phyloP scores from a whole-genome alignment of 176 grass and related monocot genomes.

The Juncus effusus region DNA sequence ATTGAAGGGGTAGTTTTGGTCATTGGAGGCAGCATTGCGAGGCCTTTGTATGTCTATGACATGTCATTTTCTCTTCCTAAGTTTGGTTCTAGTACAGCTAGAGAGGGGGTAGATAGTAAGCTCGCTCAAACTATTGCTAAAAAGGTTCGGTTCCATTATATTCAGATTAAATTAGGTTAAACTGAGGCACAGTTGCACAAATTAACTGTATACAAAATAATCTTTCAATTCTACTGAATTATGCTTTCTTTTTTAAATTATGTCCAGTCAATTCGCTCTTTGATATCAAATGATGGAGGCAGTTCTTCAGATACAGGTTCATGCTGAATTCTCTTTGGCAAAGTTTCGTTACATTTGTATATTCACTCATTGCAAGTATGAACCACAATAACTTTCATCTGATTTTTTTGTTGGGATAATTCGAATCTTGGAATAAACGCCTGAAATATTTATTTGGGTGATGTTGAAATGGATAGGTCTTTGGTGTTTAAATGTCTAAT shows the following conservation, averaged over 20 bases:
- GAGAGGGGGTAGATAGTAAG: conserved; percentile 45
- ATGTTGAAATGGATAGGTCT: too few relatives aligned
- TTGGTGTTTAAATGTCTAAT: too few relatives aligned
- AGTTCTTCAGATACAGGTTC: conserved; percentile 70
- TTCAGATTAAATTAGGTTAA: conserved; percentile 19
- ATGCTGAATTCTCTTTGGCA: conserved; percentile 12
- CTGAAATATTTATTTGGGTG: neutral
- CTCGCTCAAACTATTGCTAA: conserved; percentile 73
- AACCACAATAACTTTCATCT: neutral
- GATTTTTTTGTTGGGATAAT: neutral
- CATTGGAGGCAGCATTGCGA: conserved; percentile 66
- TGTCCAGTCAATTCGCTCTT: conserved; percentile 65
- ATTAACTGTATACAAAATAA: neutral
- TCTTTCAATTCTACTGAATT: neutral
- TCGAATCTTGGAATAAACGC: neutral
- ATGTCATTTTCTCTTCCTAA: conserved; percentile 60
- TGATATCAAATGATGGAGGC: conserved; percentile 81
- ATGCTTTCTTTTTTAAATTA: conserved; percentile 23
- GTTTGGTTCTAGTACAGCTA: conserved; percentile 49
- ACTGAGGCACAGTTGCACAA: neutral
- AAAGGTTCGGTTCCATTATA: conserved; percentile 53
- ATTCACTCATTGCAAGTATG: conserved; percentile 1
- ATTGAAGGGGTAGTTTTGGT: conserved; percentile 65
- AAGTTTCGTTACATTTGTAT: neutral
- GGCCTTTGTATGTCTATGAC: conserved; percentile 63